phyloP scores from a whole-genome alignment of 768 basidiomycete genomes.

The Kwoniella newhampshirensis region DNA sequence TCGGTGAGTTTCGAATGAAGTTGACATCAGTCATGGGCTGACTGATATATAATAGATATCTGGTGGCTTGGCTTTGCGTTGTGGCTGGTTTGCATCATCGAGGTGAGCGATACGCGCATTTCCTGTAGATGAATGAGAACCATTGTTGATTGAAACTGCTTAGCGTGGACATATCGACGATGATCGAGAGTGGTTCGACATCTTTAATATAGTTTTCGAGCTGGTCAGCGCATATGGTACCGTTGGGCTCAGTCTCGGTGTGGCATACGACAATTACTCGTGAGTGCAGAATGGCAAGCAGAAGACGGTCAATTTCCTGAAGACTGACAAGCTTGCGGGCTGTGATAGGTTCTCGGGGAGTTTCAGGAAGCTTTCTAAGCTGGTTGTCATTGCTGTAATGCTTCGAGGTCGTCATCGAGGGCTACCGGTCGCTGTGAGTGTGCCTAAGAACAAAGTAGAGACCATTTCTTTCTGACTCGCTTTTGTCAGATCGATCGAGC shows the following conservation, averaged over 20 bases:
- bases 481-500: slow-evolving; percentile 53
- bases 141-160: slow-evolving; percentile 42
- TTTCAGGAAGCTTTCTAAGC: slow-evolving; percentile 76
- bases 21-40: neutral
- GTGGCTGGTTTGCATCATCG: slow-evolving; percentile 88
- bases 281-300: slow-evolving; percentile 8
- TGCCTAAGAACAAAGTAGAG: too few relatives aligned
- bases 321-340: neutral
- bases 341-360: slow-evolving; percentile 71
- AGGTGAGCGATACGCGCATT: slow-evolving; percentile 60
- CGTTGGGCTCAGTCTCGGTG: slow-evolving; percentile 81
- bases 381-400: slow-evolving; percentile 85
- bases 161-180: slow-evolving; percentile 66
- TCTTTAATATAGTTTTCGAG: slow-evolving; percentile 64
- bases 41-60: slow-evolving; percentile 64
- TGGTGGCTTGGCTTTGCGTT: slow-evolving; percentile 90
- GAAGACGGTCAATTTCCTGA: too few relatives aligned
- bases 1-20: slow-evolving; percentile 60
- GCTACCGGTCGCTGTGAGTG: slow-evolving; percentile 47
- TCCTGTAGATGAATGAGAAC: too few relatives aligned
- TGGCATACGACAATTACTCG: slow-evolving; percentile 60
- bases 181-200: slow-evolving; percentile 67
- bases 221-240: slow-evolving; percentile 54
- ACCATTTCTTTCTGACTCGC: too few relatives aligned
- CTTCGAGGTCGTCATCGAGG: slow-evolving; percentile 89